Percentiles rank a stretch among this genome's conserved stretches.
phyloP scores from a whole-genome alignment of 176 grass and related monocot species.

The Leersia perrieri region DNA sequence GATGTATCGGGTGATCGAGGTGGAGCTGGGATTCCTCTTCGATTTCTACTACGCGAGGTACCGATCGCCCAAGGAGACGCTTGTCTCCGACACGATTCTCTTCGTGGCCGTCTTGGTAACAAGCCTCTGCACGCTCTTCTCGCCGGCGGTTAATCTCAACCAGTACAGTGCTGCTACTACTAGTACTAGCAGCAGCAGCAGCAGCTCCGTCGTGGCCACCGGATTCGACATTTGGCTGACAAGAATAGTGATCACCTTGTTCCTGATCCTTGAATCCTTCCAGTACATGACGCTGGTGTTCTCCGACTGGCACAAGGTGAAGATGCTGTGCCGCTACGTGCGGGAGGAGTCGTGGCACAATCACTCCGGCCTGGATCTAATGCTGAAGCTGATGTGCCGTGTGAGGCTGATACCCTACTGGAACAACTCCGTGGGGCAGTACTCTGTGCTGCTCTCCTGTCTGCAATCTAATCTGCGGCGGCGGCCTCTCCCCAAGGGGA shows the following conservation, averaged over 20 bases:
- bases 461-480: neutral
- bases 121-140: neutral
- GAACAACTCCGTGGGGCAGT: conserved; percentile 20
- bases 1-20: conserved; percentile 4
- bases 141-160: neutral
- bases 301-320: conserved; percentile 27
- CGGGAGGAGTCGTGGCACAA: neutral
- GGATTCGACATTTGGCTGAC: conserved; percentile 1
- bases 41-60: conserved; percentile 28
- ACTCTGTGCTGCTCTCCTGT: neutral
- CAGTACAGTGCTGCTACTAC: too few relatives aligned
- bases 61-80: neutral
- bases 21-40: conserved; percentile 19
- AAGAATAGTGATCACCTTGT: neutral
- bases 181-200: too few relatives aligned
- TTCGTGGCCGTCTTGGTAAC: neutral
- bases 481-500: too few relatives aligned
- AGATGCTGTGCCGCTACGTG: conserved; percentile 27
- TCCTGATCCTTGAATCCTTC: neutral
- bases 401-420: neutral
- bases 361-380: neutral
- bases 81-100: neutral
- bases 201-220: too few relatives aligned
- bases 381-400: neutral
- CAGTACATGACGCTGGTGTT: conserved; percentile 2